Evolutionary conservation across 208 protist genomes (phyloP).

Genomic region (Acanthamoeba divionensis): DNA sequence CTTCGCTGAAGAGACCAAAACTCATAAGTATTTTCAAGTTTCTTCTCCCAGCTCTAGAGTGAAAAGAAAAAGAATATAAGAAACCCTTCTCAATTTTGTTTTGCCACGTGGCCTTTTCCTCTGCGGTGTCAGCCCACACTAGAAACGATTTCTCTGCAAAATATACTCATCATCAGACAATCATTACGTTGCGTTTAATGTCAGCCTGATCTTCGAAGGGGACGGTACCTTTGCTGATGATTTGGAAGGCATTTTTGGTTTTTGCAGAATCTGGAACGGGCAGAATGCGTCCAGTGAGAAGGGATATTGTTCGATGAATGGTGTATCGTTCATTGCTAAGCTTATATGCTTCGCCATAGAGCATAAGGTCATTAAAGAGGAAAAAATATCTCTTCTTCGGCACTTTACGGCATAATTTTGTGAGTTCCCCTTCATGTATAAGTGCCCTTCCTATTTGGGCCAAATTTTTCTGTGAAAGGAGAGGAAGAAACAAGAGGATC

Average conservation of each 20-base stretch:
- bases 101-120: constrained; percentile 23
- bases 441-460: neutral
- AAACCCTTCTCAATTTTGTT: neutral
- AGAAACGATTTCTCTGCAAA: constrained; percentile 53
- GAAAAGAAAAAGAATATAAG: neutral
- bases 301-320: constrained; percentile 40
- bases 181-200: too few relatives aligned
- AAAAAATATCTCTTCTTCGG: constrained; percentile 45
- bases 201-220: too few relatives aligned
- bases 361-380: constrained; percentile 41
- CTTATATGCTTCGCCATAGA: constrained; percentile 25
- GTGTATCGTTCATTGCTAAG: neutral
- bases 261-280: neutral
- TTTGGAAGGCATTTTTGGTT: constrained; percentile 21
- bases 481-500: neutral
- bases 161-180: too few relatives aligned
- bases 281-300: neutral
- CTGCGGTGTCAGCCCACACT: constrained; percentile 32
- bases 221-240: constrained; percentile 49
- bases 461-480: constrained; percentile 34
- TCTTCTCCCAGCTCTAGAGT: neutral
- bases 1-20: neutral
- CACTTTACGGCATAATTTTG: constrained; percentile 42
- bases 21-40: neutral
- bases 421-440: constrained; percentile 33